These are phyloP conservation scores for Yamadazyma olivae DNA, from an alignment of 805 yeast species.

Conservation along the genomic window DNA sequence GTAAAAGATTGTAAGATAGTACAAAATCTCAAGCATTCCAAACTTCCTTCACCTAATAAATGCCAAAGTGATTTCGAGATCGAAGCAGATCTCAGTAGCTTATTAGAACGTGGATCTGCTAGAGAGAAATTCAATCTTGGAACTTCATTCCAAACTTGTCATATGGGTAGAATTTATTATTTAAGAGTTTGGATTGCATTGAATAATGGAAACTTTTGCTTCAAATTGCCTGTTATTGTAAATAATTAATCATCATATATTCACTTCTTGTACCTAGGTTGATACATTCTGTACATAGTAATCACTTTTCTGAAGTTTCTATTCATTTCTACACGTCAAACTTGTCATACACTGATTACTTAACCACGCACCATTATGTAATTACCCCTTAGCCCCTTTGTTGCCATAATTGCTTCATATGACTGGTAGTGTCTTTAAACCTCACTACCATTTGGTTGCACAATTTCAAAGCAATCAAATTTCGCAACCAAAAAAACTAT, in stretches of 20 bases:
- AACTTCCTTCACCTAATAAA: neutral
- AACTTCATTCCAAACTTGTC: constrained; percentile 38
- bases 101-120: constrained; percentile 2
- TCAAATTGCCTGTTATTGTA: constrained; percentile 6
- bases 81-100: constrained; percentile 13
- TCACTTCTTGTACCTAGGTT: neutral
- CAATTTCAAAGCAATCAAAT: constrained; percentile 10
- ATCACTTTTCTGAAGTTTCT: too few relatives aligned
- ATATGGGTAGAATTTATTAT: constrained; percentile 30
- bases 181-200: constrained; percentile 13
- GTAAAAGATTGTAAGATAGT: constrained; percentile 15
- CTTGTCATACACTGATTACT: too few relatives aligned
- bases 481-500: constrained; percentile 9
- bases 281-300: neutral
- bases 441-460: too few relatives aligned
- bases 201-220: neutral
- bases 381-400: too few relatives aligned
- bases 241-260: neutral
- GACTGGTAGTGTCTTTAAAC: too few relatives aligned
- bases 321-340: too few relatives aligned
- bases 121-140: constrained; percentile 24
- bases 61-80: constrained; percentile 10
- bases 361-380: too few relatives aligned
- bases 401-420: too few relatives aligned
- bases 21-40: constrained; percentile 3